A percentile compares a stretch with the other conserved stretches of the same genome.
Conservation (phyloP, 352 stramenopile genomes). For the Pythium volutum region DNA sequence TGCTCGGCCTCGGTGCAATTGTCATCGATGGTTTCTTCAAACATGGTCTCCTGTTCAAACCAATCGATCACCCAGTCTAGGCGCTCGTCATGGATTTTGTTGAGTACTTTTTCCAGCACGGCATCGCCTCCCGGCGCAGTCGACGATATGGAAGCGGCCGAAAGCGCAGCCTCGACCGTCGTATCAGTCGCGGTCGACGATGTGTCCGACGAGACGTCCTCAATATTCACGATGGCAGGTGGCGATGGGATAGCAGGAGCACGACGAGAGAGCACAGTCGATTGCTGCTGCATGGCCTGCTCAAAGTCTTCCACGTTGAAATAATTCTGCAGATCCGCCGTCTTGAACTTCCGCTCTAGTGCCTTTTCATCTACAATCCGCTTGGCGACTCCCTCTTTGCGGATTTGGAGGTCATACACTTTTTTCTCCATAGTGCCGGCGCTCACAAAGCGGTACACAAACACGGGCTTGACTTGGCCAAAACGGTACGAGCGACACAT, state of each 20-base stretch:
- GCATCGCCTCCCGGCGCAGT: constrained; percentile 39
- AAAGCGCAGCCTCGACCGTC: neutral
- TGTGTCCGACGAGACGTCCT: neutral
- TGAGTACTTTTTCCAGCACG: constrained; percentile 51
- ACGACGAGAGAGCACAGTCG: constrained; percentile 11
- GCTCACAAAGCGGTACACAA: constrained; percentile 91
- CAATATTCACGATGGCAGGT: neutral
- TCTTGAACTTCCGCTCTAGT: constrained; percentile 81
- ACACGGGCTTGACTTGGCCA: constrained; percentile 90
- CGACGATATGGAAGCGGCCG: neutral
- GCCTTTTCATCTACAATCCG: constrained; percentile 88
- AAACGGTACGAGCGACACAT: constrained; percentile 94
- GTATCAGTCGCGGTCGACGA: neutral
- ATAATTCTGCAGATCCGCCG: constrained; percentile 78
- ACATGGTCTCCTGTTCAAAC: constrained; percentile 90
- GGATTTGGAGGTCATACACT: constrained; percentile 89
- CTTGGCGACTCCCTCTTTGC: constrained; percentile 87
- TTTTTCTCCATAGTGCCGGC: constrained; percentile 93
- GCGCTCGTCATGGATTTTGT: constrained; percentile 23
- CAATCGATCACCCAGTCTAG: constrained; percentile 68
- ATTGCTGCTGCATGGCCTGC: constrained; percentile 48
- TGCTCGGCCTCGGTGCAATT: constrained; percentile 67
- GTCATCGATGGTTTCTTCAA: constrained; percentile 85
- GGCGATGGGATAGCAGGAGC: neutral
- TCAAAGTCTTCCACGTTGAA: constrained; percentile 85